A percentile compares a stretch with the other conserved stretches of the same genome.
Conservation (phyloP, 1,139 yeast genomes). For the Suhomyces coccinellae region DNA sequence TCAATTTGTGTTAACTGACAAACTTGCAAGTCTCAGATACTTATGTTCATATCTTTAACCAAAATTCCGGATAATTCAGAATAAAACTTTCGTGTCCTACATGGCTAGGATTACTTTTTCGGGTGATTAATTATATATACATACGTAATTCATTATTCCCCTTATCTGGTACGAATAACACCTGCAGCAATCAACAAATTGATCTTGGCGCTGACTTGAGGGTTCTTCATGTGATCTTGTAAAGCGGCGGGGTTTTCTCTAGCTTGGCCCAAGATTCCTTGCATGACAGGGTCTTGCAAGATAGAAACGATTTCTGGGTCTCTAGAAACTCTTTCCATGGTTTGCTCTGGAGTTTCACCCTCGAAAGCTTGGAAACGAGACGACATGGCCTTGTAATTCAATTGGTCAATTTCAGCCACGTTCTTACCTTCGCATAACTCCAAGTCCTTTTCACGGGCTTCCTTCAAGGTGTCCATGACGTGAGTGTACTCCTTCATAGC, state of each 20-base stretch:
- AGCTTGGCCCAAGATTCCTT: slow-evolving; percentile 91
- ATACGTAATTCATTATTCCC: background rate
- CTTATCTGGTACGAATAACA: slow-evolving; percentile 85
- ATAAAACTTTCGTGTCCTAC: too few species aligned
- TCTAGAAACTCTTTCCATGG: slow-evolving; percentile 83
- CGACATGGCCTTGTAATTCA: slow-evolving; percentile 72
- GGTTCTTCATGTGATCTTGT: slow-evolving; percentile 97
- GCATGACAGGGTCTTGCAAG: slow-evolving; percentile 96
- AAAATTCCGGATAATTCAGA: too few species aligned
- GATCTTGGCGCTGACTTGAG: slow-evolving; percentile 86
- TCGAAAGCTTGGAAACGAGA: slow-evolving; percentile 79
- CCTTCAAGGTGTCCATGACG: slow-evolving; percentile 78
- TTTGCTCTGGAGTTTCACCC: slow-evolving; percentile 94
- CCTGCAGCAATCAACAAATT: slow-evolving; percentile 95
- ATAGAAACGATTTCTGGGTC: slow-evolving; percentile 94
- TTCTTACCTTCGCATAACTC: slow-evolving; percentile 59
- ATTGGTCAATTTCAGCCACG: slow-evolving; percentile 75
- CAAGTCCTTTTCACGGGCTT: slow-evolving; percentile 73
- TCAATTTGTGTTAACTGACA: too few species aligned
- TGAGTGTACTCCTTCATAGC: slow-evolving; percentile 85
- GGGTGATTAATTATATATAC: background rate
- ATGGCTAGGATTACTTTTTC: too few species aligned
- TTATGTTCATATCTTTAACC: too few species aligned
- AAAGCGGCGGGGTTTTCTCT: slow-evolving; percentile 95
- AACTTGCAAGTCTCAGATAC: too few species aligned